phyloP scores from a whole-genome alignment of 1,284 basidiomycete genomes.

The Schizophyllum amplum region DNA sequence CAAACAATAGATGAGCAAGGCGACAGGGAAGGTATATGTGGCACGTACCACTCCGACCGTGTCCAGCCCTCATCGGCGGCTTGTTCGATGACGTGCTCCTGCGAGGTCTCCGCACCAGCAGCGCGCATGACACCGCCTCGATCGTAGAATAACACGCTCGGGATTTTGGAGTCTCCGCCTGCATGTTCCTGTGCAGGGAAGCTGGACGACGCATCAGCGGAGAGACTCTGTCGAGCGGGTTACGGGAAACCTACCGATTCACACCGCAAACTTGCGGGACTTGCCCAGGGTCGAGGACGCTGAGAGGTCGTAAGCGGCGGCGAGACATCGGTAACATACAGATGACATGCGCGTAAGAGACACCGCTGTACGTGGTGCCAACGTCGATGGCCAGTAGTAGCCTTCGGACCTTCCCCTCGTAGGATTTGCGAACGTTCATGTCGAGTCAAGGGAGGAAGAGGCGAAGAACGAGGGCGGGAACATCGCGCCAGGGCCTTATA shows the following conservation, averaged over 20 bases:
- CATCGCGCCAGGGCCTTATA: no score
- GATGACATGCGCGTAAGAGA: no score
- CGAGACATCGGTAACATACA: no score
- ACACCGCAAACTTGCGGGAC: conserved; percentile 38
- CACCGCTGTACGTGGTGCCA: conserved; percentile 38
- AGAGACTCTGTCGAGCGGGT: neutral
- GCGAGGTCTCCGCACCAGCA: conserved; percentile 44
- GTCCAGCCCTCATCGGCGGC: conserved; percentile 38
- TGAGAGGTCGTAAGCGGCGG: conserved; percentile 2
- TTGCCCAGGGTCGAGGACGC: conserved; percentile 33
- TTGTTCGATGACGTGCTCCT: conserved; percentile 30
- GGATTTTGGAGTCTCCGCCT: conserved; percentile 43
- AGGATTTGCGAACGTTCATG: conserved; percentile 27
- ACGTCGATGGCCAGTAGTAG: conserved; percentile 40
- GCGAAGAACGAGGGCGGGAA: no score
- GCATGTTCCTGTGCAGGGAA: conserved; percentile 34
- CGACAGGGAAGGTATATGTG: neutral
- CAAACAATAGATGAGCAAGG: neutral
- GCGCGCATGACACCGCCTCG: conserved; percentile 34
- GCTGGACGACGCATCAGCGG: conserved; percentile 20
- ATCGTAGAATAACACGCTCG: conserved; percentile 48
- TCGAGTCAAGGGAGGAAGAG: neutral
- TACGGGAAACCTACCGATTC: conserved; percentile 25
- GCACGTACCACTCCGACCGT: conserved; percentile 37
- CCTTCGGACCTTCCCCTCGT: conserved; percentile 24